Evolutionary conservation across 2,329 filamentous ascomycete species (phyloP).

Genomic region (Pseudocercospora crystallina): DNA sequence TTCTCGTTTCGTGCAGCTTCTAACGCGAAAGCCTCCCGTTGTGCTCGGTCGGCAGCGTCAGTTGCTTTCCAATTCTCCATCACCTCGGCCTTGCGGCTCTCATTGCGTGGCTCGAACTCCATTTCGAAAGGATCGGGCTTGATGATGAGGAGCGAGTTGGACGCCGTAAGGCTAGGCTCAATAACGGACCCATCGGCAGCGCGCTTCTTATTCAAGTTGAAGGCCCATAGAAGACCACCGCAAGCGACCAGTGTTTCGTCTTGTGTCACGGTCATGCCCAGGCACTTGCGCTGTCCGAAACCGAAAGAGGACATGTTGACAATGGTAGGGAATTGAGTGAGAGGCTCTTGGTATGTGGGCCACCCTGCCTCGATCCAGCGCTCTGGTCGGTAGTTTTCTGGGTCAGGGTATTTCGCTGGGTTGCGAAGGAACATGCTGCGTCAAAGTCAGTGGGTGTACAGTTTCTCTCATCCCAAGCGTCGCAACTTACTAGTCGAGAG

Average conservation of each 20-base stretch:
- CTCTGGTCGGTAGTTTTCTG: slow-evolving; percentile 17
- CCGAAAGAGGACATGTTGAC: slow-evolving; percentile 66
- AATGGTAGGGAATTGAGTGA: slow-evolving; percentile 63
- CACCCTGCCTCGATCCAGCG: slow-evolving; percentile 46
- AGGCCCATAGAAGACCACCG: slow-evolving; percentile 50
- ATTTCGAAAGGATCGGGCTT: slow-evolving; percentile 58
- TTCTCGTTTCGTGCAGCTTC: slow-evolving; percentile 13
- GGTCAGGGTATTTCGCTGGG: slow-evolving; percentile 50
- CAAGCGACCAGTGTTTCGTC: slow-evolving; percentile 58
- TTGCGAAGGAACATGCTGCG: slow-evolving; percentile 60
- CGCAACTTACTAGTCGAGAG: slow-evolving; percentile 51
- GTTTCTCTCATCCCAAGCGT: not conserved
- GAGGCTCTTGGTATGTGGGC: slow-evolving; percentile 65
- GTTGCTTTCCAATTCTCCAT: slow-evolving; percentile 40
- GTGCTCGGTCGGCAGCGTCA: slow-evolving; percentile 38
- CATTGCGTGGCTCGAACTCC: slow-evolving; percentile 53
- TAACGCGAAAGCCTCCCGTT: slow-evolving; percentile 37
- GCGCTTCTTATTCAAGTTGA: slow-evolving; percentile 50
- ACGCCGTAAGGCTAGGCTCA: slow-evolving; percentile 48
- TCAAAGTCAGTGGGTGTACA: not conserved
- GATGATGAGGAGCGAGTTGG: slow-evolving; percentile 58
- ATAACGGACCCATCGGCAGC: slow-evolving; percentile 29
- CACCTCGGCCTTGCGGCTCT: slow-evolving; percentile 41
- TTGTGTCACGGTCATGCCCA: slow-evolving; percentile 63
- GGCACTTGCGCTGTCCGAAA: slow-evolving; percentile 62